Evolutionary conservation across 1,284 basidiomycete species (phyloP).

Genomic region (Tetrapyrgos nigripes): DNA sequence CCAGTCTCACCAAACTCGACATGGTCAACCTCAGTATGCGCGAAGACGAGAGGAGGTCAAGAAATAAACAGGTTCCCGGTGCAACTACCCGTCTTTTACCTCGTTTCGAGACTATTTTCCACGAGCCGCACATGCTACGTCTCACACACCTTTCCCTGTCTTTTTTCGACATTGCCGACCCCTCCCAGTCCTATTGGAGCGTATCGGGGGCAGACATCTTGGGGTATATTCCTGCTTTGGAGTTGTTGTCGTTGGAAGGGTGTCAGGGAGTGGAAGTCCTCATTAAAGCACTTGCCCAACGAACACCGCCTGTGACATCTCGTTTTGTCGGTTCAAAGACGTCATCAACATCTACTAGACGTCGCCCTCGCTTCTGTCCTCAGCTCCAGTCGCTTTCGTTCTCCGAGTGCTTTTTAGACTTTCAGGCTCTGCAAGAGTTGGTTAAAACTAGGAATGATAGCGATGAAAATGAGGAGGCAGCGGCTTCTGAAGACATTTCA

Average conservation of each 20-base stretch:
- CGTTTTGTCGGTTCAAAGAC: conserved; percentile 16
- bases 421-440: conserved; percentile 39
- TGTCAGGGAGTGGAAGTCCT: conserved; percentile 35
- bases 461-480: conserved; percentile 17
- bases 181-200: no score
- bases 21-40: conserved; percentile 36
- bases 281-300: conserved; percentile 27
- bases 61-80: neutral
- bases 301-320: conserved; percentile 24
- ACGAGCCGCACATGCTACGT: conserved; percentile 45
- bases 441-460: conserved; percentile 45
- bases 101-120: conserved; percentile 45
- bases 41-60: neutral
- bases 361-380: conserved; percentile 44
- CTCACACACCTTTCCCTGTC: conserved; percentile 43
- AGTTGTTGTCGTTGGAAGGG: conserved; percentile 40
- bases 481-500: no score
- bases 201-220: conserved; percentile 31
- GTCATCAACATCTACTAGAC: neutral
- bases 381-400: conserved; percentile 53
- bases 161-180: conserved; percentile 34
- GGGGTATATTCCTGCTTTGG: conserved; percentile 44
- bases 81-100: conserved; percentile 32
- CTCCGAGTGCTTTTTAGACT: conserved; percentile 55
- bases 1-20: conserved; percentile 48